Conservation (phyloP, 2,329 filamentous ascomycete genomes). For the Aspergillus spinulosporus region DNA sequence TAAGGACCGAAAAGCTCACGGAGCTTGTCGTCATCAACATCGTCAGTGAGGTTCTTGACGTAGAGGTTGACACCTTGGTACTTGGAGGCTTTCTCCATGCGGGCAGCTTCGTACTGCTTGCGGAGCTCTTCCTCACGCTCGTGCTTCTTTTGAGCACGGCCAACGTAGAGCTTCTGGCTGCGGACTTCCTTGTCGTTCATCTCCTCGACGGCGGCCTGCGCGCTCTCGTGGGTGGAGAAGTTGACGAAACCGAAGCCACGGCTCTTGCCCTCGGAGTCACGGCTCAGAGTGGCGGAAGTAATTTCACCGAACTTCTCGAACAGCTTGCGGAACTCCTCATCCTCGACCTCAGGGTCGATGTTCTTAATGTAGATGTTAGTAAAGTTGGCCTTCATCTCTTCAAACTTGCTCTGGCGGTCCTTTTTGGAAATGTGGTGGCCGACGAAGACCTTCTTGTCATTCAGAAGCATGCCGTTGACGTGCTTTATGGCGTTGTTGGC, state of each 20-base stretch:
- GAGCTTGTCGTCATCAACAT: slow-evolving; percentile 96
- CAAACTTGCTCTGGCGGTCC: slow-evolving; percentile 99
- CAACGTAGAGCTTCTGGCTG: slow-evolving; percentile 94
- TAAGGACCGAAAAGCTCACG: slow-evolving; percentile 89
- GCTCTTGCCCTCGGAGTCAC: slow-evolving; percentile 86
- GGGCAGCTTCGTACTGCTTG: slow-evolving; percentile 97
- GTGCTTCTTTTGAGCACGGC: slow-evolving; percentile 99
- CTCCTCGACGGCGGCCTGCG: slow-evolving; percentile 81
- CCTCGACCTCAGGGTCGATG: slow-evolving; percentile 77
- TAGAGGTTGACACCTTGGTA: slow-evolving; percentile 99
- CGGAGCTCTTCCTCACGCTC: slow-evolving; percentile 99
- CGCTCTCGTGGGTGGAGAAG: slow-evolving; percentile 87
- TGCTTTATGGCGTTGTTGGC: slow-evolving; percentile 98
- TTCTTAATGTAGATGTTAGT: slow-evolving; percentile 99
- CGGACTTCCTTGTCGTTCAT: slow-evolving; percentile 91
- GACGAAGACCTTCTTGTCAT: slow-evolving; percentile 99
- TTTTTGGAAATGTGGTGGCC: slow-evolving; percentile 99
- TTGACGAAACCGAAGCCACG: slow-evolving; percentile 96
- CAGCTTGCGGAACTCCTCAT: slow-evolving; percentile 90
- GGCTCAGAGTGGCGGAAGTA: slow-evolving; percentile 90
- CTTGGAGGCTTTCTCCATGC: slow-evolving; percentile 97
- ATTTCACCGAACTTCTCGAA: slow-evolving; percentile 93
- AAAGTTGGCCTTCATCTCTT: slow-evolving; percentile 99
- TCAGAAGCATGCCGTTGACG: slow-evolving; percentile 98
- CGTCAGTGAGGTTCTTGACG: slow-evolving; percentile 98